Conservation (phyloP, 495 filamentous ascomycete genomes). For the Margaritispora aquatica region DNA sequence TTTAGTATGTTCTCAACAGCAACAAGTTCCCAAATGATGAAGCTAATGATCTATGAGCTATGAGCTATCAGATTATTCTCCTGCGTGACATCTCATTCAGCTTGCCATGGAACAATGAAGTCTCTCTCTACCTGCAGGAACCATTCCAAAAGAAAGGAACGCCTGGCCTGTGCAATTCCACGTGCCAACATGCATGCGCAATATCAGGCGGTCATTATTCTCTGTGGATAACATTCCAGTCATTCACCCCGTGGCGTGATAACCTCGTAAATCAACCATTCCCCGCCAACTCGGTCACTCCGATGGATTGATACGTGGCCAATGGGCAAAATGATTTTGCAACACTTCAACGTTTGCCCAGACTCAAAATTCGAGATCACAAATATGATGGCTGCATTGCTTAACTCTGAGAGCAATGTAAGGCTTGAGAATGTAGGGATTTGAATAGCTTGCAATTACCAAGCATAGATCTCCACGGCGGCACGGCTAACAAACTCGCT, state of each 20-base stretch:
- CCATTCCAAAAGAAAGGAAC: background rate
- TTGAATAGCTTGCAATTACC: background rate
- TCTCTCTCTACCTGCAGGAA: background rate
- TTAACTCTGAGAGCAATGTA: too few relatives aligned
- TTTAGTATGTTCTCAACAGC: background rate
- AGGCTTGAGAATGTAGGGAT: too few relatives aligned
- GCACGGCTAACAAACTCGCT: background rate
- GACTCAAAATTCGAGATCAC: background rate
- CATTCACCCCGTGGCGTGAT: too few relatives aligned
- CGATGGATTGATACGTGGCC: background rate
- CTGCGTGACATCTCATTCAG: background rate
- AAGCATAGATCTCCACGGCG: background rate
- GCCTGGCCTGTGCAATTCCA: background rate
- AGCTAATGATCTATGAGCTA: too few relatives aligned
- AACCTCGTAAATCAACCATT: background rate
- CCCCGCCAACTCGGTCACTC: background rate
- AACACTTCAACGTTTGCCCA: background rate
- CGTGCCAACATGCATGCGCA: background rate
- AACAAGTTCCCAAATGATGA: too few relatives aligned
- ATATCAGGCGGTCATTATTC: background rate
- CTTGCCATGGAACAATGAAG: background rate
- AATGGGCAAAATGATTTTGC: background rate
- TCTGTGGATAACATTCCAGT: too few relatives aligned
- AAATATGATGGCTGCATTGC: too few relatives aligned
- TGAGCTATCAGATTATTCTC: too few relatives aligned